phyloP scores from a whole-genome alignment of 1,139 yeast genomes.

The Kurtzmaniella quercitrusa region DNA sequence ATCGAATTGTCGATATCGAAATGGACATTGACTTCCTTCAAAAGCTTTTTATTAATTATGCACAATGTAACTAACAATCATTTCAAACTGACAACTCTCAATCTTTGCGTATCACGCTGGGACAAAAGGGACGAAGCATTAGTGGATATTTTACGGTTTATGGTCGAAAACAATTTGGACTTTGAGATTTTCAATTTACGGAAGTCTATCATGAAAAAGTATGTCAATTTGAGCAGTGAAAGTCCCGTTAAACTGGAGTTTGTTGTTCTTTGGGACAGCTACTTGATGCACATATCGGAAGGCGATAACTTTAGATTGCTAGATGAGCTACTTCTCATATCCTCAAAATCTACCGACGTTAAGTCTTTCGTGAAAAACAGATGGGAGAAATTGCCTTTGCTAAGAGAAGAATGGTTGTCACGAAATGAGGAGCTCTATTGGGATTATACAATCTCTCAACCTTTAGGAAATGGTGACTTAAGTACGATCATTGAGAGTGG shows the following conservation, averaged over 20 bases:
- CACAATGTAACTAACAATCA: constrained; percentile 32
- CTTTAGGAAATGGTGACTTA: neutral
- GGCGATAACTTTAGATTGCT: constrained; percentile 10
- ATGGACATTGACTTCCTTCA: constrained; percentile 30
- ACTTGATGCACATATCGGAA: constrained; percentile 12
- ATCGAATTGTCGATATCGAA: constrained; percentile 16
- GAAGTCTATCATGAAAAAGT: constrained; percentile 14
- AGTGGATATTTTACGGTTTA: constrained; percentile 11
- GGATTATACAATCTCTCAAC: neutral
- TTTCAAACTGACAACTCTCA: constrained; percentile 21
- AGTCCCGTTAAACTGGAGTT: constrained; percentile 7
- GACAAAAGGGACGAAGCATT: constrained; percentile 15
- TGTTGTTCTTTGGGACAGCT: constrained; percentile 16
- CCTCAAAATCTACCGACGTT: constrained; percentile 12
- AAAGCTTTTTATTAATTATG: constrained; percentile 27
- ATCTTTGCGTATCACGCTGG: constrained; percentile 15
- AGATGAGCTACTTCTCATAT: constrained; percentile 16
- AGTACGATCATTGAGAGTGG: neutral
- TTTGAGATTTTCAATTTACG: constrained; percentile 18
- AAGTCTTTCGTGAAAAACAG: constrained; percentile 10
- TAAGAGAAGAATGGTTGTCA: constrained; percentile 9
- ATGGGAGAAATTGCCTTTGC: constrained; percentile 12
- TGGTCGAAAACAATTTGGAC: constrained; percentile 20
- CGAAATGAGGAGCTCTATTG: constrained; percentile 3
- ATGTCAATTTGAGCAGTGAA: constrained; percentile 13